phyloP scores from a whole-genome alignment of 345 rosid genomes.

The Lumnitzera littorea region DNA sequence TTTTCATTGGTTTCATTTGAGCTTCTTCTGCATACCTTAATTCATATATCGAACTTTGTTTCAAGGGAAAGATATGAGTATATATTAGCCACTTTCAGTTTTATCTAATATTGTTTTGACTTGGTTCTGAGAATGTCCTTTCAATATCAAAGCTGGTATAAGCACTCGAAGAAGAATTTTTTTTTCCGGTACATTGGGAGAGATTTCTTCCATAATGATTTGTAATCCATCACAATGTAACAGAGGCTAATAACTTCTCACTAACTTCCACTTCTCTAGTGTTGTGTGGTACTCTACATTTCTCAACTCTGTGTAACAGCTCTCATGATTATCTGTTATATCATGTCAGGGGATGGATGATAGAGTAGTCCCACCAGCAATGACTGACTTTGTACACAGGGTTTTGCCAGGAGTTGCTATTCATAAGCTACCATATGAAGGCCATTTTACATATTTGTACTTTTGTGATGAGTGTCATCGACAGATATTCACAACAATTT shows the following conservation, averaged over 20 bases:
- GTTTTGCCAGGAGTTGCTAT: conserved; percentile 60
- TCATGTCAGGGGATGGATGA: conserved; percentile 60
- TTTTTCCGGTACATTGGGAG: not conserved
- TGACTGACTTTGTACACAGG: conserved; percentile 67
- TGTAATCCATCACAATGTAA: not conserved
- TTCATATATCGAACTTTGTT: not conserved
- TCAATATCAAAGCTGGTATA: no score
- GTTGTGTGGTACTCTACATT: not conserved
- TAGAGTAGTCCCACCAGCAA: conserved; percentile 53
- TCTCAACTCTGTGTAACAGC: no score
- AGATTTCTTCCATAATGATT: not conserved
- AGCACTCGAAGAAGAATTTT: no score
- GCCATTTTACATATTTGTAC: conserved; percentile 54
- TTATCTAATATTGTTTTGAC: no score
- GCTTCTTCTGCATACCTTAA: no score
- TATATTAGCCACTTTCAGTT: no score
- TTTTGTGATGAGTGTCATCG: conserved; percentile 68
- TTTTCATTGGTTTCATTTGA: no score
- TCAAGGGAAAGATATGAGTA: no score
- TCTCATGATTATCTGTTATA: no score
- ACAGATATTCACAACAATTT: conserved; percentile 60
- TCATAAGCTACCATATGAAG: conserved; percentile 68
- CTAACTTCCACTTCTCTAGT: not conserved
- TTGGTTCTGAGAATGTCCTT: no score
- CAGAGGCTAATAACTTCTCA: no score